Evolutionary conservation across 495 filamentous ascomycete genomes (phyloP), one percentile per base, ranked within the genome.

Genomic region (Lineolata rhizophorae): DNA sequence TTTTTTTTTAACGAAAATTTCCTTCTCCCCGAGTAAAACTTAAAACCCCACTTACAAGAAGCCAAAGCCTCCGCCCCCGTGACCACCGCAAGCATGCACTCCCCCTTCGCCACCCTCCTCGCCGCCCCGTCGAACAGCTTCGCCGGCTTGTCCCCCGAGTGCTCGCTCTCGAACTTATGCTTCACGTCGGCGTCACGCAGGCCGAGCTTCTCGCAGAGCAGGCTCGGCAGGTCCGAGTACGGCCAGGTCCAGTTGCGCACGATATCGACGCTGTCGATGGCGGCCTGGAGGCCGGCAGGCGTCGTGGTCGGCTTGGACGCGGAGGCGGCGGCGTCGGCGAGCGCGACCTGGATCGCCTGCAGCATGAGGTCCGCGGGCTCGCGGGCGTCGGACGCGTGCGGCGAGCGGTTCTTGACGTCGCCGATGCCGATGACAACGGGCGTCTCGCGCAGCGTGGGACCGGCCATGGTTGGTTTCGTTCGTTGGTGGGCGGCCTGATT

Each of bases 171-270:
- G 4, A 40, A 27, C 28, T 49, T 53, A 34, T 61, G 52, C 14
- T 41, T 47, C 2, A 55, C 45, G 5, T 47, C 32, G 10, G 25
- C 6, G 13, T 34, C 16, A 11, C 32, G 15, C 5, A 62, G 35
- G 1, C 43, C 50, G 13, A 70, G 45, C 25, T 51, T 48, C 29
- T 56, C 18, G 0, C 48, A 43, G 13, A 70, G 31, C 0, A 64
- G 39, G 17, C 47, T 50, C 1, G 64, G 60, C 1, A 67, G 43
- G 37, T 70, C 57, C 0, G 47, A 35, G 43, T 70, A 68, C 11
- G 54, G 52, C 64, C 64, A 70, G 8, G 64, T 67, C 64, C 65
- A 70, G 3, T 55, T 65, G 15, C 43, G 43, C n/a, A 70, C 64
- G 4, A 68, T 55, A 26, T 52, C 47, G 22, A 68, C 46, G 35